Conservation (phyloP, 1,284 basidiomycete genomes). For the Melampsora occidentalis region DNA sequence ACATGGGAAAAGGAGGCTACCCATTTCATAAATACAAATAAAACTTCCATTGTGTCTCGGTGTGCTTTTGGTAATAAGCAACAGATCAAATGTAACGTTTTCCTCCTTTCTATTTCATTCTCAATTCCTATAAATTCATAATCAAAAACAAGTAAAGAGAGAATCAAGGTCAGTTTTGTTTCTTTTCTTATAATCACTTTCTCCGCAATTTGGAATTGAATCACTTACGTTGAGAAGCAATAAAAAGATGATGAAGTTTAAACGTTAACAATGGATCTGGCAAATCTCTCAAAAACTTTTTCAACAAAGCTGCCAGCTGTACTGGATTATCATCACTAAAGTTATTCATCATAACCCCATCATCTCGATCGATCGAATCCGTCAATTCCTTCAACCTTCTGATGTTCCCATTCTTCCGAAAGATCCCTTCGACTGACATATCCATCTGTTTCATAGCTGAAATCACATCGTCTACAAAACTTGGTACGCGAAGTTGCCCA, state of each 20-base stretch:
- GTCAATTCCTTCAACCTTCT: constrained; percentile 82
- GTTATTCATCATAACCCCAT: constrained; percentile 59
- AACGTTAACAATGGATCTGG: constrained; percentile 95
- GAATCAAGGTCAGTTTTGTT: not conserved
- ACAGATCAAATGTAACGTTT: constrained; percentile 80
- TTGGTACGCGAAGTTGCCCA: constrained; percentile 80
- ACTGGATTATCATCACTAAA: constrained; percentile 93
- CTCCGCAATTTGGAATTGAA: not conserved
- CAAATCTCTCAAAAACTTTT: constrained; percentile 93
- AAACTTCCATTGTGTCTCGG: constrained; percentile 93
- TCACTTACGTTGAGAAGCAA: constrained; percentile 77
- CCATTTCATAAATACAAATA: constrained; percentile 99
- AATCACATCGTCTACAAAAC: constrained; percentile 95
- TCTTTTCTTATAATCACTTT: not conserved
- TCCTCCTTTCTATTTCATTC: constrained; percentile 71
- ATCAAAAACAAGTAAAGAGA: constrained; percentile 7
- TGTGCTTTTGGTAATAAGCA: constrained; percentile 86
- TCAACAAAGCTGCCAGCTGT: constrained; percentile 90
- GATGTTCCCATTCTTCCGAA: constrained; percentile 98
- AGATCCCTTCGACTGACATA: constrained; percentile 98
- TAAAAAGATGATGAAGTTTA: constrained; percentile 83
- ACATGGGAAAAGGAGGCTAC: constrained; percentile 97
- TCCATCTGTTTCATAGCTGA: constrained; percentile 99
- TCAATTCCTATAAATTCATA: constrained; percentile 60
- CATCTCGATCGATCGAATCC: constrained; percentile 89